Percentiles rank a stretch among this genome's conserved stretches.
These are phyloP conservation scores for Nepenthes gracilis DNA, from an alignment of 148 eudicot genomes.

Conservation along the genomic window DNA sequence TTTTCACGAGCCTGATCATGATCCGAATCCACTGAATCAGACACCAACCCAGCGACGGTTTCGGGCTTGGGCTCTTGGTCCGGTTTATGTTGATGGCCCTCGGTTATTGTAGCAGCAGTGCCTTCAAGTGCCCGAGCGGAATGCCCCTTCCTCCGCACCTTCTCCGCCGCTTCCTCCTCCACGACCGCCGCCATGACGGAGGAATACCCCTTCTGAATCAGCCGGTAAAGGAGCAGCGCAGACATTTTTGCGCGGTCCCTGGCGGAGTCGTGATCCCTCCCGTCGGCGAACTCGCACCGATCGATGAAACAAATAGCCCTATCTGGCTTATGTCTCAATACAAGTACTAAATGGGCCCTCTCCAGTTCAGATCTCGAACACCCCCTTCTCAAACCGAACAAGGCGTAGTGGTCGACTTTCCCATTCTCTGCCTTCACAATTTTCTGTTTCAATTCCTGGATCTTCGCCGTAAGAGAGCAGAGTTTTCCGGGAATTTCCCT, in stretches of 20 bases:
- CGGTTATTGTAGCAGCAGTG: constrained; percentile 10
- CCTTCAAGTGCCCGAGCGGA: constrained; percentile 39
- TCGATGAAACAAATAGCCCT: constrained; percentile 57
- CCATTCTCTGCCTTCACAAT: constrained; percentile 76
- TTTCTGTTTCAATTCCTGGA: constrained; percentile 57
- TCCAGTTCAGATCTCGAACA: constrained; percentile 85
- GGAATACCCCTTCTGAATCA: constrained; percentile 67
- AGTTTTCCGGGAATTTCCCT: constrained; percentile 74
- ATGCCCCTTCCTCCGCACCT: constrained; percentile 31
- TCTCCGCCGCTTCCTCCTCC: constrained; percentile 54
- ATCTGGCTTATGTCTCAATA: constrained; percentile 78
- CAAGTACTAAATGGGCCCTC: constrained; percentile 73
- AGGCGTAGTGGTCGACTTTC: constrained; percentile 65
- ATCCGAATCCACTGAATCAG: not conserved
- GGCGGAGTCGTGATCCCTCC: constrained; percentile 46
- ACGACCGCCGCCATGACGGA: constrained; percentile 29
- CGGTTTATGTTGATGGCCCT: constrained; percentile 7
- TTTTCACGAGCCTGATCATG: not conserved
- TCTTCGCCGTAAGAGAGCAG: constrained; percentile 37
- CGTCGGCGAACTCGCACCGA: constrained; percentile 67
- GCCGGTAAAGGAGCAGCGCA: constrained; percentile 44
- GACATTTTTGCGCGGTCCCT: constrained; percentile 71
- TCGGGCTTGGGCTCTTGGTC: not conserved
- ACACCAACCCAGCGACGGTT: not conserved
- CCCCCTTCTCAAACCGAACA: constrained; percentile 74